Conservation (phyloP, 2,329 filamentous ascomycete species). For the Penicillium sp. region DNA sequence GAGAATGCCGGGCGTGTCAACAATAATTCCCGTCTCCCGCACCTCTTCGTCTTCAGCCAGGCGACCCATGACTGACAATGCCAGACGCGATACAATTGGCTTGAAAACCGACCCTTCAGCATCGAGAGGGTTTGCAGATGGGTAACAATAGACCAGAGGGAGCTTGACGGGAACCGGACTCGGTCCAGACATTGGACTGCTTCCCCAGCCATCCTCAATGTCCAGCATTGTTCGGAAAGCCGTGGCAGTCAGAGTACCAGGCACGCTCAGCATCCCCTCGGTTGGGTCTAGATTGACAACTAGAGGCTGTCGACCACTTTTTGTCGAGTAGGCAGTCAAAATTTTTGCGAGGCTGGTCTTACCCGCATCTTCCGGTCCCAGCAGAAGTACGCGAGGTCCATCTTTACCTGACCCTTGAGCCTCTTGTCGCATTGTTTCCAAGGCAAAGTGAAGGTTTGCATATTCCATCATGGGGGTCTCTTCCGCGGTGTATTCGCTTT, state of each 20-base stretch:
- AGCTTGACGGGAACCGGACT: slow-evolving; percentile 84
- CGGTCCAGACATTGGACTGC: slow-evolving; percentile 82
- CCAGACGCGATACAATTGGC: slow-evolving; percentile 67
- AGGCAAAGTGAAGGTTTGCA: slow-evolving; percentile 80
- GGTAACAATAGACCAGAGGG: slow-evolving; percentile 85
- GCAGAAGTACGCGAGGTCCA: slow-evolving; percentile 77
- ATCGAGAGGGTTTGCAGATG: slow-evolving; percentile 60
- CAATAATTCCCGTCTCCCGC: slow-evolving; percentile 69
- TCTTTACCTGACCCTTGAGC: slow-evolving; percentile 47
- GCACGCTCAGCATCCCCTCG: slow-evolving; percentile 70
- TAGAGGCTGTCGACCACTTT: slow-evolving; percentile 66
- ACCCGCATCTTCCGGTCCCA: slow-evolving; percentile 70
- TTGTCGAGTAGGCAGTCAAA: slow-evolving; percentile 71
- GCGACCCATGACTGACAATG: slow-evolving; percentile 69
- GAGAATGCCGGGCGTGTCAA: slow-evolving; percentile 72
- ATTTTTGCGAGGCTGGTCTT: slow-evolving; percentile 78
- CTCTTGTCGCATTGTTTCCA: slow-evolving; percentile 65
- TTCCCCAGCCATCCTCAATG: slow-evolving; percentile 82
- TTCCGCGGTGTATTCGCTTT: slow-evolving; percentile 63
- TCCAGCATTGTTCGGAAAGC: slow-evolving; percentile 84
- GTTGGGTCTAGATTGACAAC: slow-evolving; percentile 79
- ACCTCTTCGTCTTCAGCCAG: slow-evolving; percentile 69
- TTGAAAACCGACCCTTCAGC: slow-evolving; percentile 69
- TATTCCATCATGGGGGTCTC: slow-evolving; percentile 77
- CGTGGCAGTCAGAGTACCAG: slow-evolving; percentile 79